A percentile compares a stretch with the other conserved stretches of the same genome.
Conservation (phyloP, 768 basidiomycete species). For the Leccinum rimulosum region DNA sequence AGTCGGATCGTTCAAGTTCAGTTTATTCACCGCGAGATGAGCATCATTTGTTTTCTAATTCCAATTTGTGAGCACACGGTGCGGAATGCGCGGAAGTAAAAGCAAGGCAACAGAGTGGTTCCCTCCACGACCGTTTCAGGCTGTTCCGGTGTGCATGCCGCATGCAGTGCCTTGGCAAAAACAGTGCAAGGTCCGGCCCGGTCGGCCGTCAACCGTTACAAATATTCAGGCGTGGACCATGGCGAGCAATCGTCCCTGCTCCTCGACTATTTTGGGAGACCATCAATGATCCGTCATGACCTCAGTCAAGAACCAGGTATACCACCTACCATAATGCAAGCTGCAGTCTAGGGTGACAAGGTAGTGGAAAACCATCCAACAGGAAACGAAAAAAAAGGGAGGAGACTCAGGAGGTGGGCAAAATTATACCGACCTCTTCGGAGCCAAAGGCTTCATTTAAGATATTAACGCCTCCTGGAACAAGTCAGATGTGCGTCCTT, state of each 20-base stretch:
- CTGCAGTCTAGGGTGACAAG: neutral
- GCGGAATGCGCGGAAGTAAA: neutral
- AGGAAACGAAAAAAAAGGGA: neutral
- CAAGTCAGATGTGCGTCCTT: neutral
- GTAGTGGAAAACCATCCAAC: neutral
- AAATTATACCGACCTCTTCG: neutral
- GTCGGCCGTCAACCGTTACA: neutral
- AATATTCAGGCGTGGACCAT: conserved; percentile 4
- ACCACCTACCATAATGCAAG: neutral
- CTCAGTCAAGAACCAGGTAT: neutral
- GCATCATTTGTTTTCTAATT: neutral
- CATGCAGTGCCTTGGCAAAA: neutral
- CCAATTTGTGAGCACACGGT: neutral
- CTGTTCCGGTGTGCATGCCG: neutral
- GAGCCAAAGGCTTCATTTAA: neutral
- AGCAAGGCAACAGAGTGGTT: neutral
- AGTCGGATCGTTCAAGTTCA: neutral
- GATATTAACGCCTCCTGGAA: neutral
- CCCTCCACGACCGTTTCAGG: neutral
- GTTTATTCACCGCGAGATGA: too few species aligned
- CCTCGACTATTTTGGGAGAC: neutral
- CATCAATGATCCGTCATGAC: neutral
- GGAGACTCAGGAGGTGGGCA: neutral
- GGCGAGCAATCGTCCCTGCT: conserved; percentile 7
- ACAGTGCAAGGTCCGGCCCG: conserved; percentile 1